phyloP scores from a whole-genome alignment of 805 yeast species.

The Ogataea thermomethanolica region DNA sequence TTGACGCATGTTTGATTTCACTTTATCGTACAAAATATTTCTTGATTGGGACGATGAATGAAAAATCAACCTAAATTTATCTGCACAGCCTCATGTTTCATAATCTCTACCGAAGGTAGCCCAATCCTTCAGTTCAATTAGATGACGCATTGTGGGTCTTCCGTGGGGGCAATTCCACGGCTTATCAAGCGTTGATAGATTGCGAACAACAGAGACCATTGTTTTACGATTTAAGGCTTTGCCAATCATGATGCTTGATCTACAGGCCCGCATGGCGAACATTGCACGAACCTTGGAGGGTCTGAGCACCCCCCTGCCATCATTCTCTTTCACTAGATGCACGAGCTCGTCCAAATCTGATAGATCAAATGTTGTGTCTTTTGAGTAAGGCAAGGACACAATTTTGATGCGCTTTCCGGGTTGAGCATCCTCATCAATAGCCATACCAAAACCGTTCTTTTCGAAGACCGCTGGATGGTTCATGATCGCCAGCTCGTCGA shows the following conservation, averaged over 20 bases:
- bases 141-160: constrained; percentile 92
- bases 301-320: constrained; percentile 41
- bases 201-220: constrained; percentile 67
- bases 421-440: constrained; percentile 43
- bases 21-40: constrained; percentile 19
- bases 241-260: constrained; percentile 94
- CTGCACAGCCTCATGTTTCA: constrained; percentile 7
- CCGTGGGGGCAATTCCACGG: constrained; percentile 99
- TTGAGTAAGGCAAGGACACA: constrained; percentile 68
- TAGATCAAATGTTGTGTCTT: constrained; percentile 60
- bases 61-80: background rate
- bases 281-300: constrained; percentile 79
- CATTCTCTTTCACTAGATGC: constrained; percentile 57
- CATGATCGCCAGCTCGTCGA: constrained; percentile 72
- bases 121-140: constrained; percentile 57
- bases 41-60: constrained; percentile 32
- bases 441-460: constrained; percentile 73
- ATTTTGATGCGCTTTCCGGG: constrained; percentile 60
- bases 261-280: constrained; percentile 94
- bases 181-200: constrained; percentile 70
- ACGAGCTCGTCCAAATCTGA: constrained; percentile 77
- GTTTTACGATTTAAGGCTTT: constrained; percentile 51
- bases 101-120: constrained; percentile 44
- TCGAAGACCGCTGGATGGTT: constrained; percentile 57
- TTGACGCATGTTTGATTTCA: constrained; percentile 3